Percentiles rank a stretch among this genome's conserved stretches.
Evolutionary conservation across 331 rosid genomes (phyloP).

Genomic region (Malus hybrid): DNA sequence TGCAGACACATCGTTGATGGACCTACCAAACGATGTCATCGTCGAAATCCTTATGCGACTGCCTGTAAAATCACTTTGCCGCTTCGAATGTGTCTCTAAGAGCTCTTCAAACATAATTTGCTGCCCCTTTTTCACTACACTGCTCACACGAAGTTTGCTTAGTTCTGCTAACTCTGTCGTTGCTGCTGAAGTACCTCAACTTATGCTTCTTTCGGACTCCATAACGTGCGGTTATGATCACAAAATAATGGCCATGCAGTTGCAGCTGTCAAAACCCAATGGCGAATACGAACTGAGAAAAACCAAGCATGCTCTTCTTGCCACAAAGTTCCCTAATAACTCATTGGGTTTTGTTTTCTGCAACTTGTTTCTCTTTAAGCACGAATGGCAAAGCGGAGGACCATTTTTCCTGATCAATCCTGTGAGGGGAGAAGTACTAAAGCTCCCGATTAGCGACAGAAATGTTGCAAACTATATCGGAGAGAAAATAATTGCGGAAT

Average conservation of each 20-base stretch:
- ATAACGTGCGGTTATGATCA: not conserved
- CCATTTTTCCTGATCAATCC: not conserved
- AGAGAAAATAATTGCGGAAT: not conserved
- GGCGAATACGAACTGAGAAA: not conserved
- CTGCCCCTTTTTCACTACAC: not conserved
- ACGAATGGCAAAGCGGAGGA: not conserved
- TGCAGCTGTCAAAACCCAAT: not conserved
- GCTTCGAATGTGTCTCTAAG: not conserved
- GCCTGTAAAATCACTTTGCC: not conserved
- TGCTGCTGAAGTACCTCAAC: not conserved
- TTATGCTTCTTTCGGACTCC: not conserved
- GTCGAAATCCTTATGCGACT: not conserved
- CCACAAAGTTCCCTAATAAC: not conserved
- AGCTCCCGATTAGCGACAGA: no score
- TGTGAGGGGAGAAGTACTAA: no score
- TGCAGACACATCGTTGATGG: not conserved
- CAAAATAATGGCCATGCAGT: not conserved
- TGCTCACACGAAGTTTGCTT: not conserved
- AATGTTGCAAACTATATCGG: no score
- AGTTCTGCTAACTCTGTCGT: not conserved
- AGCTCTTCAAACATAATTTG: not conserved
- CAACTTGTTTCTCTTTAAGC: not conserved
- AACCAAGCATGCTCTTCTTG: not conserved
- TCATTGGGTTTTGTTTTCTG: not conserved
- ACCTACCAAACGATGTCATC: not conserved